phyloP scores from a whole-genome alignment of 768 basidiomycete genomes.

The Naematelia aurantialba region DNA sequence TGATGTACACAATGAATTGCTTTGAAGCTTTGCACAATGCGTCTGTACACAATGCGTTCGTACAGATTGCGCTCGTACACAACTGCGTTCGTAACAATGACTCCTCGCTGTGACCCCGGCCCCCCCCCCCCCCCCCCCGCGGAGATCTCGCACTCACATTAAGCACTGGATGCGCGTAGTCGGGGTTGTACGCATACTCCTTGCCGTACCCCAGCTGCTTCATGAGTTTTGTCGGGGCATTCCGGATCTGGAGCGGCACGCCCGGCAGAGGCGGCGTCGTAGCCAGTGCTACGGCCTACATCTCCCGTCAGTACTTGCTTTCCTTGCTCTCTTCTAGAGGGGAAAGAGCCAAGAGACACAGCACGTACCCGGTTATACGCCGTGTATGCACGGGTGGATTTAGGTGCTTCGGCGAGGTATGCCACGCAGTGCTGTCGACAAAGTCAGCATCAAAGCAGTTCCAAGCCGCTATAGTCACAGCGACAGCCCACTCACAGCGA shows the following conservation, averaged over 20 bases:
- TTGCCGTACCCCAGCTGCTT: slow-evolving; percentile 66
- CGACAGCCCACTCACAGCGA: slow-evolving; percentile 48
- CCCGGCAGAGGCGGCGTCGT: slow-evolving; percentile 55
- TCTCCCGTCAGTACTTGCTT: not conserved
- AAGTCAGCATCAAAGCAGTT: not conserved
- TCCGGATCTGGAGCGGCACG: slow-evolving; percentile 71
- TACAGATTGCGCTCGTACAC: too few relatives aligned
- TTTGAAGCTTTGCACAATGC: not conserved
- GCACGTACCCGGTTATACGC: slow-evolving; percentile 60
- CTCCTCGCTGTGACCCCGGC: too few relatives aligned
- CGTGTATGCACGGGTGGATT: slow-evolving; percentile 73
- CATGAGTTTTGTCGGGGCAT: slow-evolving; percentile 71
- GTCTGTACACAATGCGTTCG: too few relatives aligned
- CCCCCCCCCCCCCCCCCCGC: not conserved
- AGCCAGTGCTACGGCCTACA: slow-evolving; percentile 64
- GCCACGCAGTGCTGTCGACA: slow-evolving; percentile 59
- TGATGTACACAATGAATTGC: not conserved
- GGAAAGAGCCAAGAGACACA: not conserved
- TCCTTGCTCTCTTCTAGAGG: too few relatives aligned
- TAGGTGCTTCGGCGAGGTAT: slow-evolving; percentile 76
- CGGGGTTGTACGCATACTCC: slow-evolving; percentile 64
- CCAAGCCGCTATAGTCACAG: not conserved
- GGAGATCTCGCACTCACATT: slow-evolving; percentile 33
- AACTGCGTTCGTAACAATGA: too few relatives aligned
- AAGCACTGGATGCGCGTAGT: slow-evolving; percentile 64